phyloP scores from a whole-genome alignment of 768 basidiomycete genomes.

The Lactarius quietus region DNA sequence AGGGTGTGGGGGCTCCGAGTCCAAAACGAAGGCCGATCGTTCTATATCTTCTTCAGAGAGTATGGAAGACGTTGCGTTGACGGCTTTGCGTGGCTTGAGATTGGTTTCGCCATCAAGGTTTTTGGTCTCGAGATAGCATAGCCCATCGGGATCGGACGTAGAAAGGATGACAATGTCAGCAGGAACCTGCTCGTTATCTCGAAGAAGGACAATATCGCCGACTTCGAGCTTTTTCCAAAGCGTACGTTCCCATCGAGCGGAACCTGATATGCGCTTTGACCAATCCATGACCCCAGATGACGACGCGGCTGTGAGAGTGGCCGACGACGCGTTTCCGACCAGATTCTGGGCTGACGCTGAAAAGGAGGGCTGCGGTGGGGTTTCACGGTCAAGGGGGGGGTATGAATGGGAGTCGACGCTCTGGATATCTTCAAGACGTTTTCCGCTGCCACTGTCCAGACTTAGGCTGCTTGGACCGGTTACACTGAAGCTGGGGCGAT shows the following conservation, averaged over 20 bases:
- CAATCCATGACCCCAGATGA: constrained; percentile 76
- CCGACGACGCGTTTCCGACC: constrained; percentile 6
- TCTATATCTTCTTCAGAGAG: constrained; percentile 87
- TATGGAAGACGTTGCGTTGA: constrained; percentile 73
- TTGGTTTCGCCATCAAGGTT: constrained; percentile 98
- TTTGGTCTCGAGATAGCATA: constrained; percentile 97
- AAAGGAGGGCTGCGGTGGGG: constrained; percentile 20
- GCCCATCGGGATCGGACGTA: constrained; percentile 85
- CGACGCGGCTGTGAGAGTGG: constrained; percentile 12
- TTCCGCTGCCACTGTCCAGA: constrained; percentile 20
- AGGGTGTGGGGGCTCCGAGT: constrained; percentile 91
- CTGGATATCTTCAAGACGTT: constrained; percentile 35
- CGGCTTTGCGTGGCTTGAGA: constrained; percentile 77
- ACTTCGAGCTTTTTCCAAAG: constrained; percentile 99
- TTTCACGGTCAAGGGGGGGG: constrained; percentile 24
- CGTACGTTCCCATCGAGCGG: constrained; percentile 89
- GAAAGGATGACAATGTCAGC: constrained; percentile 93
- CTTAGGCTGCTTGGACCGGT: constrained; percentile 33
- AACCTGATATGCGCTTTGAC: constrained; percentile 60
- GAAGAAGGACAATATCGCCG: constrained; percentile 87
- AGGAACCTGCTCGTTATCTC: constrained; percentile 94
- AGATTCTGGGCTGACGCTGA: constrained; percentile 11
- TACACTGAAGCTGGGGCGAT: constrained; percentile 26
- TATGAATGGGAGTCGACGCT: constrained; percentile 31
- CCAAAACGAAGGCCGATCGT: constrained; percentile 80